Conservation (phyloP, 208 protist genomes). For the Trichomonas tenax region DNA sequence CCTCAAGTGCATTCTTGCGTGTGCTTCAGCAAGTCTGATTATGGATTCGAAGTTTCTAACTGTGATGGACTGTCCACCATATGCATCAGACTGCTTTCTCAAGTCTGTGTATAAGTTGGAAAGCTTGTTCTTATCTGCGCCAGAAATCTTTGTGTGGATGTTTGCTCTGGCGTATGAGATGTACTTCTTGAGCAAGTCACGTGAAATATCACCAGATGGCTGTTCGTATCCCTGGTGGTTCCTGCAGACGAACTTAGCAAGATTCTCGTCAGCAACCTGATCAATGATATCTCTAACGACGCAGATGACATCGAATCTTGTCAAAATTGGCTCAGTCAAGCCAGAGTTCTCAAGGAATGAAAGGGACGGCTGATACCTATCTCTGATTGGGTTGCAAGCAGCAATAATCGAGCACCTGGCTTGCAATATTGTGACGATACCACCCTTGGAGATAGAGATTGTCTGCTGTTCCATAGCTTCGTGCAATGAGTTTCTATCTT, state of each 20-base stretch:
- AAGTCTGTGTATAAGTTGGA: constrained; percentile 81
- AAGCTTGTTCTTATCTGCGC: constrained; percentile 76
- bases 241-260: constrained; percentile 81
- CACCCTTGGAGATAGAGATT: constrained; percentile 95
- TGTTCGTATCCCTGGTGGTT: constrained; percentile 60
- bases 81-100: constrained; percentile 62
- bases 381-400: constrained; percentile 91
- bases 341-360: constrained; percentile 86
- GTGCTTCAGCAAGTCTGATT: constrained; percentile 86
- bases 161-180: constrained; percentile 69
- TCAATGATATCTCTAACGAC: constrained; percentile 71
- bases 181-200: constrained; percentile 88
- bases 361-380: constrained; percentile 73
- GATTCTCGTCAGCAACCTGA: constrained; percentile 58
- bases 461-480: constrained; percentile 98
- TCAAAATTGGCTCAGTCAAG: constrained; percentile 93
- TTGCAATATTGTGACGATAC: constrained; percentile 94
- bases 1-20: neutral
- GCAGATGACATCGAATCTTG: constrained; percentile 80
- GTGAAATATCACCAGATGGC: constrained; percentile 44
- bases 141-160: constrained; percentile 26
- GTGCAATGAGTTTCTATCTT: constrained; percentile 80
- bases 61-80: constrained; percentile 80
- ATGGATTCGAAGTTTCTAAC: constrained; percentile 96
- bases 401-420: constrained; percentile 81